Percentiles rank a stretch among this genome's conserved stretches.
Conservation (phyloP, 2,329 filamentous ascomycete species). For the Lojkania enalia region DNA sequence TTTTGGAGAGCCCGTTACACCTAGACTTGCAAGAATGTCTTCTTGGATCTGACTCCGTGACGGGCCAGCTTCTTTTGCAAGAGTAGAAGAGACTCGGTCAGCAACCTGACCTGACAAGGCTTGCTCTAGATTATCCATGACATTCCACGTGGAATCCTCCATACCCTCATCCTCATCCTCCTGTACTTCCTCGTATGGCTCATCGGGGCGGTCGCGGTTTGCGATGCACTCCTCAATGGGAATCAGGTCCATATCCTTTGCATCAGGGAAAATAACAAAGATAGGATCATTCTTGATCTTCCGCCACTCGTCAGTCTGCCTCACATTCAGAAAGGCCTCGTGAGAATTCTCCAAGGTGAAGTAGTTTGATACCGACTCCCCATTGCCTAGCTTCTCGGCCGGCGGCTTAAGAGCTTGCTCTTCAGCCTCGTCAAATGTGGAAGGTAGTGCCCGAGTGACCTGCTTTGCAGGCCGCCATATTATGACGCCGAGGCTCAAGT, state of each 20-base stretch:
- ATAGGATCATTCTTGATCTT: conserved; percentile 55
- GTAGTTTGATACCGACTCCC: conserved; percentile 55
- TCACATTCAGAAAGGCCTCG: conserved; percentile 51
- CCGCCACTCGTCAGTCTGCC: conserved; percentile 55
- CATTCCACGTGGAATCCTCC: conserved; percentile 39
- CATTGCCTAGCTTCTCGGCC: conserved; percentile 42
- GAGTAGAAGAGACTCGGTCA: conserved; percentile 11
- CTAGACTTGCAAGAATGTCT: conserved; percentile 40
- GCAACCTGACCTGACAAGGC: conserved; percentile 35
- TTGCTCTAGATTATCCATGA: conserved; percentile 47
- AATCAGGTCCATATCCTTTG: conserved; percentile 46
- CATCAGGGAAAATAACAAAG: conserved; percentile 50
- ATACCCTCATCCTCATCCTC: conserved; percentile 39
- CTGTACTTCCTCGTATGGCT: conserved; percentile 20
- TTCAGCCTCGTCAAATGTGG: conserved; percentile 50
- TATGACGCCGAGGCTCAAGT: conserved; percentile 51
- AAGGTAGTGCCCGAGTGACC: conserved; percentile 47
- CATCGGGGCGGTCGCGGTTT: conserved; percentile 45
- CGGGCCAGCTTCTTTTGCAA: conserved; percentile 6
- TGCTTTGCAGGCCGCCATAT: conserved; percentile 51
- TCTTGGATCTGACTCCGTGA: conserved; percentile 35
- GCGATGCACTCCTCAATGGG: conserved; percentile 49
- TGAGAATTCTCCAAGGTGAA: conserved; percentile 49
- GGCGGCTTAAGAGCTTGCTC: conserved; percentile 46
- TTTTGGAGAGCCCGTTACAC: conserved; percentile 44